Evolutionary conservation across 441 rosid species (phyloP).

Genomic region (Bocquillonia castaneifolia): DNA sequence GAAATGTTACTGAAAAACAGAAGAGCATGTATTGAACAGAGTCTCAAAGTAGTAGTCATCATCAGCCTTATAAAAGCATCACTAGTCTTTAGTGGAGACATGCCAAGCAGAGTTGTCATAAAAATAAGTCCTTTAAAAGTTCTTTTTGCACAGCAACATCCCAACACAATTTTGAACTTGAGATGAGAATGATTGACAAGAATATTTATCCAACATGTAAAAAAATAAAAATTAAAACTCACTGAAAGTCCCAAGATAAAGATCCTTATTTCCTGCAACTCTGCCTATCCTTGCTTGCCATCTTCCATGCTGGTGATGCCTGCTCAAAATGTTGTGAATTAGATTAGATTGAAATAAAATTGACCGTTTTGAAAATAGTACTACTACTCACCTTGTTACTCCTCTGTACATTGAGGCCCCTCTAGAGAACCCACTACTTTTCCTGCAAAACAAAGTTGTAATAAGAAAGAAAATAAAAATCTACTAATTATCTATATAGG

Average conservation of each 20-base stretch:
- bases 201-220: neutral
- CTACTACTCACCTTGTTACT: constrained; percentile 65
- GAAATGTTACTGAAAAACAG: constrained; percentile 20
- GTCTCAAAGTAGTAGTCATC: constrained; percentile 27
- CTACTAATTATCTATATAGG: no score
- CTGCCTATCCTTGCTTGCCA: constrained; percentile 98
- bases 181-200: constrained; percentile 13
- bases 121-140: constrained; percentile 21
- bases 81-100: constrained; percentile 35
- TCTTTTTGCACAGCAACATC: constrained; percentile 20
- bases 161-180: constrained; percentile 14
- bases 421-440: constrained; percentile 89
- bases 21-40: constrained; percentile 20
- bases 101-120: constrained; percentile 24
- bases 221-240: constrained; percentile 28
- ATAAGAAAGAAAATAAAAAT: neutral
- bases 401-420: constrained; percentile 96
- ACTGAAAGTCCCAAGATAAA: constrained; percentile 94
- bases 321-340: constrained; percentile 14
- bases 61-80: constrained; percentile 54
- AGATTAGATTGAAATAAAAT: no score
- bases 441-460: constrained; percentile 39
- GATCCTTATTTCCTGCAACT: constrained; percentile 96
- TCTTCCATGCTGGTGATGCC: constrained; percentile 98
- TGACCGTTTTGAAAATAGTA: neutral